Evolutionary conservation across 73 alveolate genomes (phyloP).

Genomic region (Breviolum minutum): DNA sequence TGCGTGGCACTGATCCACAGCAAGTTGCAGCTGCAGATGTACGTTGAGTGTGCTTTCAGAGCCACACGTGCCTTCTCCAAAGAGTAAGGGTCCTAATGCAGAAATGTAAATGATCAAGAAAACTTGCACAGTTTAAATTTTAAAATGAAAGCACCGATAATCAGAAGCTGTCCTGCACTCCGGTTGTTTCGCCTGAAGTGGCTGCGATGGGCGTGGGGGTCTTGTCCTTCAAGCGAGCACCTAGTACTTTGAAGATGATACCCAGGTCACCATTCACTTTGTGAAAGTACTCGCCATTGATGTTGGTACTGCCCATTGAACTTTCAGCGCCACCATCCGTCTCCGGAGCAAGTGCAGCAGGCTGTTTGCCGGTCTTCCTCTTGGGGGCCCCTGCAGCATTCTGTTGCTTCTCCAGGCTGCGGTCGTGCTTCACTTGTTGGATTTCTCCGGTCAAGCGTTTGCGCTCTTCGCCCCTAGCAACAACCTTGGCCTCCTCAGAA

Average conservation of each 20-base stretch:
- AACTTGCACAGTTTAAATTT: background rate
- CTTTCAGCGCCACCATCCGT: background rate
- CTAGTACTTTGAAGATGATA: background rate
- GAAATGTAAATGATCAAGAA: background rate
- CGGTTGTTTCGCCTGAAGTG: background rate
- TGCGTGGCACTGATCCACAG: too few relatives aligned
- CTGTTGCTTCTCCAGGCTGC: too few relatives aligned
- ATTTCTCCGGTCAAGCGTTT: background rate
- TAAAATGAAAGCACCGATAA: background rate
- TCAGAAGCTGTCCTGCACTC: background rate
- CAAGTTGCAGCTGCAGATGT: background rate
- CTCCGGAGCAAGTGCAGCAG: background rate
- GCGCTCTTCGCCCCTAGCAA: background rate
- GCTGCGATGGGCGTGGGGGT: constrained; percentile 5
- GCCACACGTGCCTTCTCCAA: background rate
- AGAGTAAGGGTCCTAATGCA: background rate
- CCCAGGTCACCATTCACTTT: background rate
- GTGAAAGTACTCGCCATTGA: background rate
- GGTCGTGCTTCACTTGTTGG: too few relatives aligned
- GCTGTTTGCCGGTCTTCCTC: background rate
- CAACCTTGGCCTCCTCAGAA: background rate
- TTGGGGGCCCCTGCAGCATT: background rate
- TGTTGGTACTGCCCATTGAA: background rate
- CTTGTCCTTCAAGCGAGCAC: background rate
- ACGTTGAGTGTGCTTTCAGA: background rate